Base-by-base conservation (phyloP, 164 flowering plant species). In the Berberis vulgaris region DNA sequence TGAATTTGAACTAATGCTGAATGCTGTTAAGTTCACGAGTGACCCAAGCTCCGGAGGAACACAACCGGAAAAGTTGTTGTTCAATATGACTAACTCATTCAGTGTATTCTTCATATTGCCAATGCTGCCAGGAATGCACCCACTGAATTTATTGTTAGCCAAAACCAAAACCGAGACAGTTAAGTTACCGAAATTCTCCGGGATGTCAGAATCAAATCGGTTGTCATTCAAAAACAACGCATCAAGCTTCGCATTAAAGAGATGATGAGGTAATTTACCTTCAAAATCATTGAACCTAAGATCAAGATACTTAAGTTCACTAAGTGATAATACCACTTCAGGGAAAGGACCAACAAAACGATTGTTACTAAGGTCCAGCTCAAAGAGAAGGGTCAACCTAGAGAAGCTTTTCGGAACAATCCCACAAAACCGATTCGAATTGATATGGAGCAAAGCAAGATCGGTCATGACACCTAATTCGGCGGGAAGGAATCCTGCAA, bases 401-500 rank as follows among this genome's bases (percentile, higher is more conserved):
- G 72, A 60, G 53, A 89, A 72, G 71, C 80, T 80, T 67, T 78
- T 74, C 4, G 96, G 96, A 39, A 89, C 65, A 53, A 83, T 75
- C 3, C 96, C 96, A 64, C 93, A 89, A 63, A 89, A 89, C 54
- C 96, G 62, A 60, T 89, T 89, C 2, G 87, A 71, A 73, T 85
- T 89, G 13, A 89, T 76, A 63, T 91, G 97, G 66, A 91, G 73
- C 43, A 91, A 73, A 1, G 87, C 82, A 3, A 83, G 43, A 59
- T 91, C 97, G 1, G 86, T 72, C 74, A 91, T 46, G 11, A 82
- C 78, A 6, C 92, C 97, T 38, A 91, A 13, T 70, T 91, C 91
- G 3, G 59, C 77, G 0, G 93, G 96, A 6, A 91, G 81, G 73
- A 82, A 74, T 1, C 91, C 97, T 0, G 96, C 94, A 1, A 91